Base-by-base conservation (phyloP, 2,329 filamentous ascomycete species). In the Lojkania enalia region DNA sequence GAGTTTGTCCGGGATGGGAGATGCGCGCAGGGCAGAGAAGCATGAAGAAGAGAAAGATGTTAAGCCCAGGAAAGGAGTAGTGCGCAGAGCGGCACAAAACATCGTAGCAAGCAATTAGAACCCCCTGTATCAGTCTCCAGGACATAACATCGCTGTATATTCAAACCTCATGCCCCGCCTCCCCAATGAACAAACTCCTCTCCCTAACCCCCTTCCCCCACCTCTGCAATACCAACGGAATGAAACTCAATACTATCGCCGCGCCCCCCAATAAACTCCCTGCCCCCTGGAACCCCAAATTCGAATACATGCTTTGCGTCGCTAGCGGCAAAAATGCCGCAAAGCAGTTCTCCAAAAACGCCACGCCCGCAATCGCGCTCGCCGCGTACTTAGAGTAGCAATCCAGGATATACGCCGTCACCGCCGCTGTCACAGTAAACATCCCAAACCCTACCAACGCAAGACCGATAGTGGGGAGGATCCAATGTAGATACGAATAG, bases 371-470 rank as follows among this genome's bases (percentile, higher is more conserved):
- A 19, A 79, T 69, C 0, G 76, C 75, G 25, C 73, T 77, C 1
- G 70, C 77, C 3, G 76, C 74, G 47, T 77, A 79, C 38, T 71
- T 73, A 2, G 70, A 68, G 47, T 80, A 80, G 2, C 73, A 67
- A 54, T 80, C 77, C 2, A 74, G 70, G 12, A 79, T 62, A 39
- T 80, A 81, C 44, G 74, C 72, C 14, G 72, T 71, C 13, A 77
- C 71, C 0, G 71, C 73, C 1, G 67, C 63, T 0, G 78, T 71
- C 6, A 78, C 72, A 21, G 70, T 64, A 11, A 74, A 74, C 52
- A 74, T 77, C 2, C 77, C 77, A 19, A 75, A 75, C 0, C 77
- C 77, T 1, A 79, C 71, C 54, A 79, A 69, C 0, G 58, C 64
- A 2, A 80, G 65, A 0, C 76, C 75, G 13, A 77, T 61, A 0